These are phyloP conservation scores for Aspergillus arachidicola DNA, from an alignment of 2,329 filamentous ascomycete genomes.

Conservation along the genomic window DNA sequence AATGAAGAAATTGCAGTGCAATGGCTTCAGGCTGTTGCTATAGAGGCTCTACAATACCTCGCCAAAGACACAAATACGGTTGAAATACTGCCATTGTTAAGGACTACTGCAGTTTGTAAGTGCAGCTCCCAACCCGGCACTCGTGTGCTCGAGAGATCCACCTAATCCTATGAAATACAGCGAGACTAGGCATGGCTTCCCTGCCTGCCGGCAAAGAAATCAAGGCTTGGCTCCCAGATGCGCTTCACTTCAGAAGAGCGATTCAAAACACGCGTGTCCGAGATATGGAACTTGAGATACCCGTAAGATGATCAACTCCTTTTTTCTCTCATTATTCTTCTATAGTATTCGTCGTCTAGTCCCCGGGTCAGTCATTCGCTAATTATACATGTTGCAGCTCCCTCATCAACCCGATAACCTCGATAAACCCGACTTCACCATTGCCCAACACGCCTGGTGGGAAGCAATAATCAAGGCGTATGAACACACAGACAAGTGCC, in stretches of 20 bases:
- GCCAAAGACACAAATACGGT: too few species aligned
- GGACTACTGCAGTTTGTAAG: too few species aligned
- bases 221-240: neutral
- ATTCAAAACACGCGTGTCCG: conserved; percentile 4
- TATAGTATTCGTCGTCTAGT: too few species aligned
- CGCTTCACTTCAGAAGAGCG: neutral
- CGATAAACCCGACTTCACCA: neutral
- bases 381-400: neutral
- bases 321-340: neutral
- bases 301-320: neutral
- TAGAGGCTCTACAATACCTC: too few species aligned
- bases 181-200: too few species aligned
- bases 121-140: too few species aligned
- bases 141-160: neutral
- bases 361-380: too few species aligned
- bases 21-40: neutral
- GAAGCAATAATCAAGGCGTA: neutral
- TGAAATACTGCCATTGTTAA: too few species aligned
- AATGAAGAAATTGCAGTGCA: neutral
- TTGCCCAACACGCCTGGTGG: neutral
- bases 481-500: neutral
- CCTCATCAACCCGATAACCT: neutral
- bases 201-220: neutral
- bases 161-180: neutral
- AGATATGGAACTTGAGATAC: conserved; percentile 3